Conservation (phyloP, 2,329 filamentous ascomycete species). For the Aspergillus awamori region DNA sequence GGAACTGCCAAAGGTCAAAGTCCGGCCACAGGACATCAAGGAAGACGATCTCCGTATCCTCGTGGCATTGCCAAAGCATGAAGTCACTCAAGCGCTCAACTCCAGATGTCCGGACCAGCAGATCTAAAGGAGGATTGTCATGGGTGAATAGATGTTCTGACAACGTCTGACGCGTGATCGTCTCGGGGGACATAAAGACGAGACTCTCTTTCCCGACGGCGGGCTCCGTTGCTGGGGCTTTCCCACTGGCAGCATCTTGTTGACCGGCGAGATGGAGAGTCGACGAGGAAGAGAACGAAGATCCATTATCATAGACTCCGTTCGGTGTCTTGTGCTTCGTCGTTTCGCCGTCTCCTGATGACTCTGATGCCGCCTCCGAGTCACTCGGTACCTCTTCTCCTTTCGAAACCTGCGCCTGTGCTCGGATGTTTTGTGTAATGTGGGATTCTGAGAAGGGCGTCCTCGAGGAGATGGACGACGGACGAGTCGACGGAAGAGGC, state of each 20-base stretch:
- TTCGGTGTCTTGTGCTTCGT: constrained; percentile 25
- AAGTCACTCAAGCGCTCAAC: constrained; percentile 94
- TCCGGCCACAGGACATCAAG: constrained; percentile 92
- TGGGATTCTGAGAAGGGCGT: constrained; percentile 84
- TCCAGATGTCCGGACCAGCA: constrained; percentile 89
- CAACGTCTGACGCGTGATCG: constrained; percentile 80
- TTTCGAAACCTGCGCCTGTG: constrained; percentile 53
- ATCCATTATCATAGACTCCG: constrained; percentile 36
- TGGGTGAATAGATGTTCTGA: constrained; percentile 86
- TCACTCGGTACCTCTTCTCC: constrained; percentile 48
- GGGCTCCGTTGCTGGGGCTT: constrained; percentile 40
- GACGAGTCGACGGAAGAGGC: constrained; percentile 57
- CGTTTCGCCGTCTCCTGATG: constrained; percentile 50
- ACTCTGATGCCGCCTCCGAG: constrained; percentile 49
- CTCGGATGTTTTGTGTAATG: constrained; percentile 82
- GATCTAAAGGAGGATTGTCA: constrained; percentile 81
- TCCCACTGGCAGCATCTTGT: constrained; percentile 36
- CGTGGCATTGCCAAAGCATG: constrained; percentile 97
- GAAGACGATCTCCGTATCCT: constrained; percentile 90
- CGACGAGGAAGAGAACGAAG: constrained; percentile 51
- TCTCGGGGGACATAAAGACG: constrained; percentile 74
- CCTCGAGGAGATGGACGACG: constrained; percentile 42
- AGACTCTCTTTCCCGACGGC: constrained; percentile 29
- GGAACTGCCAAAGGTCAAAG: constrained; percentile 89
- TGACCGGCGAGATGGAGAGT: constrained; percentile 48